Evolutionary conservation across 768 basidiomycete species (phyloP), one percentile per base, ranked within the genome.

Genomic region (Naganishia kalamii): DNA sequence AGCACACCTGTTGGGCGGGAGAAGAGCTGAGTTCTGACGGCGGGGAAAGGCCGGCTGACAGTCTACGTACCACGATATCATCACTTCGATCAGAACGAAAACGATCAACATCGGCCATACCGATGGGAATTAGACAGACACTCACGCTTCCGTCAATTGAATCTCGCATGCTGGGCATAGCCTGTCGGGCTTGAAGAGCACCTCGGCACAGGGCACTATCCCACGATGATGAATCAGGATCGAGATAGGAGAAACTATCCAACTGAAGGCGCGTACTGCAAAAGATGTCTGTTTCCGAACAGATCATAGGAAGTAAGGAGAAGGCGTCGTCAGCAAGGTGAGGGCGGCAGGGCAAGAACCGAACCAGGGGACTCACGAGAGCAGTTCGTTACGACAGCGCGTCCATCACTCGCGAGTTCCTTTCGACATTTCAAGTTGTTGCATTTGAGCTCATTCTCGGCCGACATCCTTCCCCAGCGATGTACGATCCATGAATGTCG

Each of bases 311-410:
- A 46, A 11, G 25, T 46, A 30, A 4, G 23, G 3, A 48, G 32
- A 29, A 27, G 7, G 10, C 19, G 30, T 27, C 10, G n/a, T 62
- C 46, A 27, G 61, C 30, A 21, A 48, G 17, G 15, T 62, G 7
- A 48, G n/a, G 44, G 4, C 35, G n/a, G 41, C 7, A 41, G 6
- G 30, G 13, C n/a, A 21, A 49, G 25, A 11, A 11, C 17, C 17
- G 21, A 51, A 21, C 21, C 2, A 17, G n/a, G 8, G 6, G 37
- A 66, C 68, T 63, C 29, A 70, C 70, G 70, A 44, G 70, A 71
- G 48, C 72, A 71, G 13, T 68, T 70, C n/a, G 70, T 71, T n/a
- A 73, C 72, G 35, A 71, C 72, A 15, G 67, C 72, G 57, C 66
- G 70, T 6, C 65, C 72, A 15, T 73, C 67, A 25, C 49, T 27